Evolutionary conservation across 1,139 yeast genomes (phyloP), one percentile per base, ranked within the genome.

Genomic region (Eremothecium gossypii): DNA sequence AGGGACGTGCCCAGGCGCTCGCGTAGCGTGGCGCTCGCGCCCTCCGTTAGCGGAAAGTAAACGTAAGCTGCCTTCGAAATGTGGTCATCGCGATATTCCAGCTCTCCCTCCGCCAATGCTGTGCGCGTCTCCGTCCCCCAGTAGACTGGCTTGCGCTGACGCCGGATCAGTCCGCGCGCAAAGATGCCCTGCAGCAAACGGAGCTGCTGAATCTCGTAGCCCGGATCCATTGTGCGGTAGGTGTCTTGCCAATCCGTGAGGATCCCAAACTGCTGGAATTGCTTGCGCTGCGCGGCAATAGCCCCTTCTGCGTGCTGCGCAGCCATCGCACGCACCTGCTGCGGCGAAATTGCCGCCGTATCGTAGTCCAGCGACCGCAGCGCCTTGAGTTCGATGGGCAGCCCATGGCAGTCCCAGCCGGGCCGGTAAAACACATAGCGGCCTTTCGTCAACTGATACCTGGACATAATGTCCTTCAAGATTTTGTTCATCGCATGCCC

Each of bases 361-460:
- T 47, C 51, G 27, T 53, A 52, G 34, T 56, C 56, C 46, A 69
- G 63, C 42, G 66, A 58, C 43, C 61, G 61, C 33, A 84, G 63
- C 0, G 95, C 94, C 53, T 86, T 86, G 61, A 85, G 69, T 61
- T 91, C 99, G 48, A 91, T 91, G 1, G 99, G 99, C 29, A 91
- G 67, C 0, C 99, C 99, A 65, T 91, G 99, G 57, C 98, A 91
- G 61, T 91, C 99, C 97, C 98, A 91, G 1, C 99, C 99, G 0
- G 97, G 96, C 37, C 73, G 71, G 57, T 85, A 91, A 43, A 73
- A 68, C 5, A 91, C 76, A 37, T 70, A 69, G 47, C 76, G 73
- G 20, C 87, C 83, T 36, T 69, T 64, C 38, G 82, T 62, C 33
- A 89, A 65, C 55, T 85, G 79, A 53, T 70, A 80, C 41, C 99